A percentile compares a stretch with the other conserved stretches of the same genome.
phyloP scores from a whole-genome alignment of 2,329 filamentous ascomycete species.

The Emericellopsis atlantica region DNA sequence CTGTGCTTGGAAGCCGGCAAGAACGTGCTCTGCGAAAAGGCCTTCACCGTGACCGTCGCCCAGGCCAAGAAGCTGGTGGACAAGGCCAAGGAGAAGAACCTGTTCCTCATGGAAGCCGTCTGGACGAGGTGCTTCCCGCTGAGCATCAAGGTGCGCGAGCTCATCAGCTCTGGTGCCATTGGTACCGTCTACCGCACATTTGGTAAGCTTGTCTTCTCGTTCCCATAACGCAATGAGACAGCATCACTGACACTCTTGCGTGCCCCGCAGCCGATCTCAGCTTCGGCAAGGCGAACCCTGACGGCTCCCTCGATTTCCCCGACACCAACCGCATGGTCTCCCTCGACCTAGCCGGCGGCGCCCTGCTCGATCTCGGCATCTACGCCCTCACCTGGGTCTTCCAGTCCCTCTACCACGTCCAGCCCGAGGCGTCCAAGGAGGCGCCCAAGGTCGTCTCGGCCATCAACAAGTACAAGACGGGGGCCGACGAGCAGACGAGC shows the following conservation, averaged over 20 bases:
- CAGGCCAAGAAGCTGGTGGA: slow-evolving; percentile 63
- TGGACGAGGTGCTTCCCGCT: slow-evolving; percentile 87
- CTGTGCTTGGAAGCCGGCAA: slow-evolving; percentile 75
- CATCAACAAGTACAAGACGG: slow-evolving; percentile 61
- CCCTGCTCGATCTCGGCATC: slow-evolving; percentile 73
- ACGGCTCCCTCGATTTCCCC: slow-evolving; percentile 42
- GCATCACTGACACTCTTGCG: neutral
- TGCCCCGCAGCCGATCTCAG: slow-evolving; percentile 39
- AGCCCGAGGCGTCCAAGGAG: slow-evolving; percentile 54
- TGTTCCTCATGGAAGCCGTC: slow-evolving; percentile 77
- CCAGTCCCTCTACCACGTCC: slow-evolving; percentile 75
- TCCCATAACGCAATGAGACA: too few relatives aligned
- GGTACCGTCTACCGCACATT: slow-evolving; percentile 49
- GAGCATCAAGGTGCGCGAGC: slow-evolving; percentile 60
- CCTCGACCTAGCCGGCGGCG: slow-evolving; percentile 68
- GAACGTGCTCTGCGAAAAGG: slow-evolving; percentile 83
- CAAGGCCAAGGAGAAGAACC: slow-evolving; percentile 57
- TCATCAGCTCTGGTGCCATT: slow-evolving; percentile 41
- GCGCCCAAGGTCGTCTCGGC: slow-evolving; percentile 55
- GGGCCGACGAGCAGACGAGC: slow-evolving; percentile 66
- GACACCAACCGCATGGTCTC: slow-evolving; percentile 70
- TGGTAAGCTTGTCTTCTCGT: slow-evolving; percentile 19
- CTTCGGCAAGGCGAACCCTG: slow-evolving; percentile 43
- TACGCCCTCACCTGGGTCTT: slow-evolving; percentile 87
- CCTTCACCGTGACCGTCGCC: slow-evolving; percentile 71